phyloP scores from a whole-genome alignment of 1,284 basidiomycete species.

The Coniophora puteana region DNA sequence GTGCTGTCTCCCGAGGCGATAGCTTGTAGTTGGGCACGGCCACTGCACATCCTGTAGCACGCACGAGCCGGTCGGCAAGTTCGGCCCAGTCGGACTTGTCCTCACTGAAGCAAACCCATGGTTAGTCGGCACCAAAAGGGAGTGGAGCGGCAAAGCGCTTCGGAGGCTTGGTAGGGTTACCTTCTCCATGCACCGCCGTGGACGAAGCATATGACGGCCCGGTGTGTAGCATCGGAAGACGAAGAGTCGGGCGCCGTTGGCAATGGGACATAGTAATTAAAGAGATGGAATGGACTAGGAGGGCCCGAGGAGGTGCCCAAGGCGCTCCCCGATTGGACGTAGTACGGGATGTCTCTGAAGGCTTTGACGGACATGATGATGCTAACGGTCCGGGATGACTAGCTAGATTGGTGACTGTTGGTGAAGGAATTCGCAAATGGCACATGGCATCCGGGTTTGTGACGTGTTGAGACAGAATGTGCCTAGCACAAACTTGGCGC shows the following conservation, averaged over 20 bases:
- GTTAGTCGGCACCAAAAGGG: too few relatives aligned
- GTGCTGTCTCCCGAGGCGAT: conserved; percentile 39
- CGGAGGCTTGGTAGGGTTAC: conserved; percentile 36
- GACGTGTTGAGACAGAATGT: too few relatives aligned
- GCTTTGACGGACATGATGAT: background rate
- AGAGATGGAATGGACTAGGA: conserved; percentile 32
- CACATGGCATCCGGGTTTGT: too few relatives aligned
- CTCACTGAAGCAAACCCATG: conserved; percentile 47
- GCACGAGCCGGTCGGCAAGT: conserved; percentile 51
- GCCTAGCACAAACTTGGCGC: too few relatives aligned
- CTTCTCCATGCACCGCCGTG: conserved; percentile 80
- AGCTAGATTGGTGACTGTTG: too few relatives aligned
- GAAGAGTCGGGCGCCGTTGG: background rate
- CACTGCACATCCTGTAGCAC: conserved; percentile 49
- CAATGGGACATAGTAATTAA: conserved; percentile 45
- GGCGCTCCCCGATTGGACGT: too few relatives aligned
- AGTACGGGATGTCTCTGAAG: conserved; percentile 44
- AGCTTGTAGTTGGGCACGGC: conserved; percentile 75
- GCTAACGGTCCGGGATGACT: too few relatives aligned
- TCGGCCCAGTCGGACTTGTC: conserved; percentile 59
- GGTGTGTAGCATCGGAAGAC: conserved; percentile 7
- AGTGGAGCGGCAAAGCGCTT: conserved; percentile 1
- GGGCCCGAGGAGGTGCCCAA: conserved; percentile 16
- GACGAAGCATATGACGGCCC: conserved; percentile 60
- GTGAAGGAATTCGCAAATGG: too few relatives aligned